Conservation (phyloP, 2,329 filamentous ascomycete species). For the Colletotrichum somersetense region DNA sequence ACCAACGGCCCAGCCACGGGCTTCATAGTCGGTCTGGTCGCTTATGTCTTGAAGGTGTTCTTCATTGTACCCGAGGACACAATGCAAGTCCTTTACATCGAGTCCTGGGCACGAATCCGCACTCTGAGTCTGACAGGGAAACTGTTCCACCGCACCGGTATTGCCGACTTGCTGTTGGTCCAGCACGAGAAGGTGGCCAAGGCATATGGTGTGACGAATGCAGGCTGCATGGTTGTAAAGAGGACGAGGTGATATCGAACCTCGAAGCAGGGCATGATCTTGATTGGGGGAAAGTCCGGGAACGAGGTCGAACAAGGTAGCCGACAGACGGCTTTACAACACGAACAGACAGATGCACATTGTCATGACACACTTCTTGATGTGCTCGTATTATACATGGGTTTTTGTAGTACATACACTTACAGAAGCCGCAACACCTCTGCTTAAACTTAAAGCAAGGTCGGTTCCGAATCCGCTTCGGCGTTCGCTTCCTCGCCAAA, state of each 20-base stretch:
- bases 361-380: conserved; percentile 2
- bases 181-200: conserved; percentile 79
- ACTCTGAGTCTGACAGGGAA: conserved; percentile 87
- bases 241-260: not conserved
- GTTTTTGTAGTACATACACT: conserved; percentile 34
- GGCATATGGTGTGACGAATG: conserved; percentile 55
- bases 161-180: conserved; percentile 85
- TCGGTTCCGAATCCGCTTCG: conserved; percentile 45
- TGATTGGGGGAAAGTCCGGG: not conserved
- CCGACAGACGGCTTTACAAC: too few relatives aligned
- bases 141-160: conserved; percentile 71
- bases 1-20: conserved; percentile 92
- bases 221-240: conserved; percentile 53
- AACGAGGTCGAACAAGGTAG: not conserved
- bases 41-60: conserved; percentile 62
- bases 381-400: conserved; percentile 42
- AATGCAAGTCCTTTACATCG: conserved; percentile 86
- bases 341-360: not conserved
- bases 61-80: conserved; percentile 61
- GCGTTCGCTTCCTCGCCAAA: conserved; percentile 55
- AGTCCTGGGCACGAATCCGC: conserved; percentile 90
- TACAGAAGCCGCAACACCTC: conserved; percentile 4
- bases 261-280: not conserved
- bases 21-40: conserved; percentile 75
- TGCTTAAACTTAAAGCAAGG: conserved; percentile 3